These are phyloP conservation scores for Penicillium chermesinum DNA, from an alignment of 495 filamentous ascomycete genomes.

Conservation along the genomic window DNA sequence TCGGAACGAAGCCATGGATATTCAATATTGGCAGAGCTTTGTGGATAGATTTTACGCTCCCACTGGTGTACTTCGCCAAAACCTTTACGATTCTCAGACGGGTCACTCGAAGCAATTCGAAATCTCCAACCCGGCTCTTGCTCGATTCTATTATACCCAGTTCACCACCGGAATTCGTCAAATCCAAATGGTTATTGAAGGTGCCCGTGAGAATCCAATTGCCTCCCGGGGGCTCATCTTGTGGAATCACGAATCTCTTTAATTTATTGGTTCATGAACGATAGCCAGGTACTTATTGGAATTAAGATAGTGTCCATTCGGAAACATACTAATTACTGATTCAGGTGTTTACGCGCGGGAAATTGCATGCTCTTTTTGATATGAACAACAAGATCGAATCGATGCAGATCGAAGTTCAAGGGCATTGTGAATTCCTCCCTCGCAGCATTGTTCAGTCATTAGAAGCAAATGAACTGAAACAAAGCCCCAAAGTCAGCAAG, in stretches of 20 bases:
- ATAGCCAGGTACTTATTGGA: slow-evolving; percentile 54
- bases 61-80: slow-evolving; percentile 62
- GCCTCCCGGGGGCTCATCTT: slow-evolving; percentile 55
- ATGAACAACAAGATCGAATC: slow-evolving; percentile 65
- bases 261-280: slow-evolving; percentile 68
- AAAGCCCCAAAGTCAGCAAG: slow-evolving; percentile 67
- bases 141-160: slow-evolving; percentile 76
- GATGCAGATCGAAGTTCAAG: slow-evolving; percentile 59
- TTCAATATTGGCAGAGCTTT: slow-evolving; percentile 68
- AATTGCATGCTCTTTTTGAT: slow-evolving; percentile 61
- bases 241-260: slow-evolving; percentile 61
- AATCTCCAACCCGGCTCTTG: slow-evolving; percentile 65
- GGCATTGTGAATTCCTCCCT: slow-evolving; percentile 65
- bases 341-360: slow-evolving; percentile 61
- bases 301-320: neutral
- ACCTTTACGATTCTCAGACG: slow-evolving; percentile 47
- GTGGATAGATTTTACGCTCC: slow-evolving; percentile 72
- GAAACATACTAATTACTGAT: neutral
- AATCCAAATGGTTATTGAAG: slow-evolving; percentile 70
- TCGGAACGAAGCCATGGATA: slow-evolving; percentile 52
- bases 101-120: slow-evolving; percentile 64
- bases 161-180: slow-evolving; percentile 76
- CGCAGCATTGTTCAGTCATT: slow-evolving; percentile 43
- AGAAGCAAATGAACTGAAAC: slow-evolving; percentile 57
- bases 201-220: slow-evolving; percentile 49